phyloP scores from a whole-genome alignment of 2,329 filamentous ascomycete species.

The Fusarium napiforme region DNA sequence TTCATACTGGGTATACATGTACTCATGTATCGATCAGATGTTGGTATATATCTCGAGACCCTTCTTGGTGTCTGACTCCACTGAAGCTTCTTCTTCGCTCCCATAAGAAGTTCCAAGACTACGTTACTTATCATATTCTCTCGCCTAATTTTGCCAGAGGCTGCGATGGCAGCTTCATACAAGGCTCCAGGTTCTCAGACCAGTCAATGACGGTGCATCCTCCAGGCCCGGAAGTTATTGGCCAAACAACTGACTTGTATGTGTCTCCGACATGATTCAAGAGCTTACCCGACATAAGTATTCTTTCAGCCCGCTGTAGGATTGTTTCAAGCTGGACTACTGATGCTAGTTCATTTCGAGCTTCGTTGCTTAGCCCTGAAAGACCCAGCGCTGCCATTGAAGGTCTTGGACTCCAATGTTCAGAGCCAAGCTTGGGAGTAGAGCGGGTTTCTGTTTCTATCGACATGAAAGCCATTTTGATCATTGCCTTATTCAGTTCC shows the following conservation, averaged over 20 bases:
- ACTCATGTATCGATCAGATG: not conserved
- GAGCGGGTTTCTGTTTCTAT: not conserved
- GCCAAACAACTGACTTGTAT: too few relatives aligned
- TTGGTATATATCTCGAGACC: not conserved
- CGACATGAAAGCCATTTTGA: not conserved
- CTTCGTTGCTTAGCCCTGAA: too few relatives aligned
- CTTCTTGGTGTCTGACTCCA: not conserved
- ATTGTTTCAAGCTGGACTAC: too few relatives aligned
- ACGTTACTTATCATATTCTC: not conserved
- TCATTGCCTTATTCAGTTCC: not conserved
- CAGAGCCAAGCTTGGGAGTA: not conserved
- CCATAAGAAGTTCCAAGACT: not conserved
- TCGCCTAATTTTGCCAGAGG: fast-evolving
- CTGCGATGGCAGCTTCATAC: not conserved
- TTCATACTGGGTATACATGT: not conserved
- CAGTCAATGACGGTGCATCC: not conserved
- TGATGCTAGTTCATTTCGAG: too few relatives aligned
- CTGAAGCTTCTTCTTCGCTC: not conserved
- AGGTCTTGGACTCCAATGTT: too few relatives aligned
- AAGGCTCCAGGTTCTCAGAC: not conserved
- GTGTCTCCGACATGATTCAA: too few relatives aligned
- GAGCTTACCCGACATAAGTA: too few relatives aligned
- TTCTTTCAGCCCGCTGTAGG: too few relatives aligned
- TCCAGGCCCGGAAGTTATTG: not conserved
- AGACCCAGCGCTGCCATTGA: too few relatives aligned